Percentiles rank a stretch among this genome's conserved stretches.
Conservation (phyloP, 2,329 filamentous ascomycete genomes). For the Epichloe brachyelytri region DNA sequence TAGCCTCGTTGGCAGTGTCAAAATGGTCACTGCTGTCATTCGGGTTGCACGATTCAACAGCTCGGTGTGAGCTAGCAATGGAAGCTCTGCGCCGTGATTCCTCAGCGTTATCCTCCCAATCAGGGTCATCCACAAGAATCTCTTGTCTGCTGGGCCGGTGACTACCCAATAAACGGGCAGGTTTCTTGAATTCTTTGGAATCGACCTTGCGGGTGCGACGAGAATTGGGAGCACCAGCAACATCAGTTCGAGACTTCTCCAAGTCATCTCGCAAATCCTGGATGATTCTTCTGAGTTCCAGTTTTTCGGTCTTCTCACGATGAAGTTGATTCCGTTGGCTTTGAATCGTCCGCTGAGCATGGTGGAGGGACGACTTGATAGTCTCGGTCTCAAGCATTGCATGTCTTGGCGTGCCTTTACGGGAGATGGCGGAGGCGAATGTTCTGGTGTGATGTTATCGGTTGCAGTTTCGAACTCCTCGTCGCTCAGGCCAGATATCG, state of each 20-base stretch:
- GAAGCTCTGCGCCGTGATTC: constrained; percentile 15
- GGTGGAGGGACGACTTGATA: constrained; percentile 81
- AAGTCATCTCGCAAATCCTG: constrained; percentile 92
- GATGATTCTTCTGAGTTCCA: constrained; percentile 87
- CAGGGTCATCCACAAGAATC: constrained; percentile 63
- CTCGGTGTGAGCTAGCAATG: constrained; percentile 9
- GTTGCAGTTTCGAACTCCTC: constrained; percentile 51
- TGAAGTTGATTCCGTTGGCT: constrained; percentile 90
- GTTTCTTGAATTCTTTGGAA: constrained; percentile 65
- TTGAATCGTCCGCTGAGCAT: constrained; percentile 93
- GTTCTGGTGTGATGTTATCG: constrained; percentile 67
- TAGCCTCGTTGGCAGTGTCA: constrained; percentile 69
- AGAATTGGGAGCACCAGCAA: constrained; percentile 28
- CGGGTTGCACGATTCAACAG: constrained; percentile 8
- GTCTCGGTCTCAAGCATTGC: constrained; percentile 91
- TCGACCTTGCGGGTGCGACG: constrained; percentile 52
- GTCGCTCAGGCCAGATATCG: constrained; percentile 43
- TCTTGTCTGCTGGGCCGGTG: constrained; percentile 64
- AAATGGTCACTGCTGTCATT: constrained; percentile 55
- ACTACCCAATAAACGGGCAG: constrained; percentile 62
- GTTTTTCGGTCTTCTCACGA: constrained; percentile 95
- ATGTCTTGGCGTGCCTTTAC: constrained; percentile 80
- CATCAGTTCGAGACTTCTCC: constrained; percentile 52
- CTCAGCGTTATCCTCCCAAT: constrained; percentile 71
- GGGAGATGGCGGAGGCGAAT: constrained; percentile 81